These are phyloP conservation scores for Tricholoma sp. DNA, from an alignment of 768 basidiomycete genomes.

Conservation along the genomic window DNA sequence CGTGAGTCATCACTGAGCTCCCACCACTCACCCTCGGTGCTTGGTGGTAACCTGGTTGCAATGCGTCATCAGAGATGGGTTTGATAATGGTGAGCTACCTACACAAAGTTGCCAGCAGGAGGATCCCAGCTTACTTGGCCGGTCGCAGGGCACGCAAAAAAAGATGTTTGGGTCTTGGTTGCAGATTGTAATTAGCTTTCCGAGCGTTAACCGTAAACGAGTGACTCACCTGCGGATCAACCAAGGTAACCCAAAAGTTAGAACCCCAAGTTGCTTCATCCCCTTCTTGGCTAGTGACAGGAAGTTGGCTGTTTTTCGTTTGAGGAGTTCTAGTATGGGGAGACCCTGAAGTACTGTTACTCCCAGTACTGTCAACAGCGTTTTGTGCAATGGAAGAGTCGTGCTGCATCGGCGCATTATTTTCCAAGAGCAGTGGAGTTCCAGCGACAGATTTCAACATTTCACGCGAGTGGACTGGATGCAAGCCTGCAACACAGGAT, in stretches of 20 bases:
- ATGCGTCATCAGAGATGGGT: constrained; percentile 11
- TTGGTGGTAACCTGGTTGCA: constrained; percentile 67
- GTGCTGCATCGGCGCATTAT: neutral
- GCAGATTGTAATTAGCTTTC: neutral
- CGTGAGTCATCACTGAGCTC: constrained; percentile 83
- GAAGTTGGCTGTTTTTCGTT: constrained; percentile 6
- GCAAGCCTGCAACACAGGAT: neutral
- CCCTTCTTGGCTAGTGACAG: constrained; percentile 27
- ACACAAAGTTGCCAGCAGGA: constrained; percentile 87
- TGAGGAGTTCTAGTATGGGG: constrained; percentile 3
- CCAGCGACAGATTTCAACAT: neutral
- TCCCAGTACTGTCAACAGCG: neutral
- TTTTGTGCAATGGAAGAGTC: neutral
- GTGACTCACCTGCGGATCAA: constrained; percentile 75
- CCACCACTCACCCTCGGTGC: constrained; percentile 92
- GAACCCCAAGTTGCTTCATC: constrained; percentile 72
- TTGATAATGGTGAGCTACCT: constrained; percentile 23
- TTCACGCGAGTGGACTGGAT: neutral
- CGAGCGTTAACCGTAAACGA: neutral
- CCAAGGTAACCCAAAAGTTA: constrained; percentile 92
- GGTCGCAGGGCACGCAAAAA: constrained; percentile 91
- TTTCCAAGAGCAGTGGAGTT: neutral
- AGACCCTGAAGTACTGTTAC: neutral
- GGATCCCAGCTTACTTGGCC: constrained; percentile 94
- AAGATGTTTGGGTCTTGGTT: constrained; percentile 53